Base-by-base conservation (phyloP, 2,329 filamentous ascomycete genomes). In the Aspergillus pseudotamarii region DNA sequence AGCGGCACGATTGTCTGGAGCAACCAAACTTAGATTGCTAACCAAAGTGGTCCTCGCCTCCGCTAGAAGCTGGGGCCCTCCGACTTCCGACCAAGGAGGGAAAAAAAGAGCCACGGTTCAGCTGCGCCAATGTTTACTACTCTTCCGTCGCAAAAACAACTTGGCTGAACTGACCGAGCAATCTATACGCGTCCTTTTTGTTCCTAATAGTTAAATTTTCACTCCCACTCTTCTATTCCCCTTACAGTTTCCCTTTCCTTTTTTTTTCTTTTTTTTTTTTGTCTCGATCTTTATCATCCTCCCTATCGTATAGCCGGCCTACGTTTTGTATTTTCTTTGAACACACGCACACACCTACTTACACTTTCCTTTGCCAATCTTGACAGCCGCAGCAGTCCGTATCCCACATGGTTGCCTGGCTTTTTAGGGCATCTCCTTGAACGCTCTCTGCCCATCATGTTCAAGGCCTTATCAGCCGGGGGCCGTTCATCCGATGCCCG, bases 391-490 rank as follows among this genome's bases (percentile, higher is more conserved):
- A 45, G 34, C 53, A 21, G 41, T 50, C 57, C n/a, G 59, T 57
- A 63, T 64, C 58, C 67, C 73, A 72, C 70, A 75, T 76, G 74
- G 65, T 74, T 64, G 56, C 56, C 67, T 67, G 64, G 71, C 48
- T 64, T 59, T 32, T 64, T 56, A 56, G 70, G 66, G 68, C 67
- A 68, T 68, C 62, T 60, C 63, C 67, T 57, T 61, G 59, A 73
- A 66, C 63, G 67, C 65, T 73, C 63, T 69, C 66, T 72, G 72
- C 71, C 72, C 72, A 74, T 66, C 69, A 79, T 78, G 76, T 76
- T 78, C 63, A 78, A 74, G 66, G 76, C 73, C 69, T 72, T 79
- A 41, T 71, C 77, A 72, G 74, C 75, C 72, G 73, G 76, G 69
- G 71, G 72, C 66, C 72, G 72, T 65, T 75, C 72, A 51, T 73